These are phyloP conservation scores for Yamadazyma dendronema DNA, from an alignment of 1,139 yeast species.

Conservation along the genomic window DNA sequence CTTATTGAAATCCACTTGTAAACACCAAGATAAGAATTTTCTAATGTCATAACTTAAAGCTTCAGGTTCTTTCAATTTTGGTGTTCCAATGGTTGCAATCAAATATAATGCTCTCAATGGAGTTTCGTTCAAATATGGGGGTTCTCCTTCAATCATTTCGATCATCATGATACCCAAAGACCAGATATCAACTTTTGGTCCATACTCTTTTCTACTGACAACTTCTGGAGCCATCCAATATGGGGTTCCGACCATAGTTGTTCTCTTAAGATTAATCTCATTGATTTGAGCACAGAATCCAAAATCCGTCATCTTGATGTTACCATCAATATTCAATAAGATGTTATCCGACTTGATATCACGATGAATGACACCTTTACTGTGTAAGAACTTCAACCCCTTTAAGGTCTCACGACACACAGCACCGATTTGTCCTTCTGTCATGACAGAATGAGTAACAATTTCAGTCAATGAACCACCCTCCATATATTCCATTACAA, in stretches of 20 bases:
- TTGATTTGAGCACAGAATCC: constrained; percentile 96
- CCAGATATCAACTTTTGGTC: constrained; percentile 98
- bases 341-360: constrained; percentile 96
- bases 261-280: constrained; percentile 80
- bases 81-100: constrained; percentile 96
- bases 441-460: constrained; percentile 91
- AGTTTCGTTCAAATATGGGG: constrained; percentile 93
- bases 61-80: constrained; percentile 86
- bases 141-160: constrained; percentile 99
- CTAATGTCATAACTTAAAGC: constrained; percentile 66
- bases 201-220: constrained; percentile 89
- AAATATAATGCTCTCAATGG: constrained; percentile 88
- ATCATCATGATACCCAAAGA: constrained; percentile 93
- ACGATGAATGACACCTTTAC: constrained; percentile 92
- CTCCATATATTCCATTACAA: constrained; percentile 97
- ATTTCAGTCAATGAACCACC: constrained; percentile 97
- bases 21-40: constrained; percentile 71
- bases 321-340: constrained; percentile 76
- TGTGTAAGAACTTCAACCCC: constrained; percentile 84
- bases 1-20: constrained; percentile 80
- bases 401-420: constrained; percentile 87
- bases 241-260: constrained; percentile 99
- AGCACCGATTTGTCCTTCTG: constrained; percentile 97
- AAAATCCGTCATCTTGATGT: constrained; percentile 85
- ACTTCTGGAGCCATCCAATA: constrained; percentile 99